Conservation (phyloP, 768 basidiomycete species). For the Albatrellus ellisii region DNA sequence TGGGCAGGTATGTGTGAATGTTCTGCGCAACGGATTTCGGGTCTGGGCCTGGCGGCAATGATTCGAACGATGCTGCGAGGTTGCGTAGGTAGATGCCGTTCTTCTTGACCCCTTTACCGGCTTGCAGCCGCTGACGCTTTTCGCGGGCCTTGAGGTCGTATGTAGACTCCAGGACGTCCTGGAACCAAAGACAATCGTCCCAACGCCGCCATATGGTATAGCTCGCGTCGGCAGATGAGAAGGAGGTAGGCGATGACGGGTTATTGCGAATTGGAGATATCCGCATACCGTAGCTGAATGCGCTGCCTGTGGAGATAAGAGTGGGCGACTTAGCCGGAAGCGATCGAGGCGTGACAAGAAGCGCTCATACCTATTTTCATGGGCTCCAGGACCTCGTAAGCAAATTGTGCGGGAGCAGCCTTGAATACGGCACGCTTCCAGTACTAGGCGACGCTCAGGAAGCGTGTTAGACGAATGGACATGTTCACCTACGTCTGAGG, state of each 20-base stretch:
- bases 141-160: constrained; percentile 49
- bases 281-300: constrained; percentile 16
- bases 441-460: constrained; percentile 15
- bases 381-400: constrained; percentile 6
- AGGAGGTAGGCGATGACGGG: constrained; percentile 9
- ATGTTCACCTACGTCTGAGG: constrained; percentile 4
- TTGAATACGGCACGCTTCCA: constrained; percentile 11
- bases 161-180: constrained; percentile 53
- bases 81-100: constrained; percentile 58
- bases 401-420: constrained; percentile 5
- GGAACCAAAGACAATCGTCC: constrained; percentile 76
- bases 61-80: constrained; percentile 73
- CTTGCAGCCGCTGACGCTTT: constrained; percentile 52
- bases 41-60: constrained; percentile 73
- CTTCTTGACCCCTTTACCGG: constrained; percentile 68
- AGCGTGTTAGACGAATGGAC: no score
- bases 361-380: constrained; percentile 14
- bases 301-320: constrained; percentile 8
- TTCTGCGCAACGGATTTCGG: constrained; percentile 59
- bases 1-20: constrained; percentile 53
- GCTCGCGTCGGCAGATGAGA: constrained; percentile 22
- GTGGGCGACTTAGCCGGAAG: neutral
- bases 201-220: constrained; percentile 73
- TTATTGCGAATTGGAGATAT: constrained; percentile 14
- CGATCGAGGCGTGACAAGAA: neutral